Conservation (phyloP, 2,329 filamentous ascomycete genomes). For the Monosporascus sp. region DNA sequence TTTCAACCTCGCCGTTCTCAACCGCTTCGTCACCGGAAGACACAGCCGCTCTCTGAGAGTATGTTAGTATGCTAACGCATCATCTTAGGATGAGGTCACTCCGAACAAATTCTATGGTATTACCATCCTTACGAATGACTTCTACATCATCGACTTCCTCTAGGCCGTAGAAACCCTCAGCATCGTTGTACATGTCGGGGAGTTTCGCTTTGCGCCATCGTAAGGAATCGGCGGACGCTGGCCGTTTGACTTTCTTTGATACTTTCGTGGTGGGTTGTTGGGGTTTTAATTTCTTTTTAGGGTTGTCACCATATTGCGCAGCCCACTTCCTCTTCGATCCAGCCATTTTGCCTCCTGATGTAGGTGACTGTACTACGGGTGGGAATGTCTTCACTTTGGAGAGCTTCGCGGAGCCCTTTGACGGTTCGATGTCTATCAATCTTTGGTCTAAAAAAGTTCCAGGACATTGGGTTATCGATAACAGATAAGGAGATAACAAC, state of each 20-base stretch:
- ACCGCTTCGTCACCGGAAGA: slow-evolving; percentile 10
- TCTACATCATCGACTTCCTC: slow-evolving; percentile 92
- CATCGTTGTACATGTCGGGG: slow-evolving; percentile 76
- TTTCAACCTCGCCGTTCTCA: slow-evolving; percentile 10
- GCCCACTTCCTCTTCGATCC: slow-evolving; percentile 17
- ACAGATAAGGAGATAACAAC: neutral
- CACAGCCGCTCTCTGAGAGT: slow-evolving; percentile 17
- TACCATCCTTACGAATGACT: slow-evolving; percentile 61
- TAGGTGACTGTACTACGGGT: neutral
- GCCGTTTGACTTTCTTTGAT: slow-evolving; percentile 31
- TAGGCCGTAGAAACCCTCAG: slow-evolving; percentile 87
- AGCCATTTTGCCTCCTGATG: slow-evolving; percentile 12
- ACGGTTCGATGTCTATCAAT: neutral
- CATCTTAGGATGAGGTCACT: neutral
- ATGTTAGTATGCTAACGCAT: slow-evolving; percentile 9
- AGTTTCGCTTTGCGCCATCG: slow-evolving; percentile 57
- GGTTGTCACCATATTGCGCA: slow-evolving; percentile 9
- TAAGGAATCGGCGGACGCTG: slow-evolving; percentile 43
- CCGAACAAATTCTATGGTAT: slow-evolving; percentile 51
- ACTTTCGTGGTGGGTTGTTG: slow-evolving; percentile 6
- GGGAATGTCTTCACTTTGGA: neutral
- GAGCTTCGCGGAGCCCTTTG: neutral
- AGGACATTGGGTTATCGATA: neutral
- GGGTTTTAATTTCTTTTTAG: slow-evolving; percentile 18
- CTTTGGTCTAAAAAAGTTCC: neutral